Conservation (phyloP, 202 grass and related monocot genomes). For the Sporobolus alterniflorus region DNA sequence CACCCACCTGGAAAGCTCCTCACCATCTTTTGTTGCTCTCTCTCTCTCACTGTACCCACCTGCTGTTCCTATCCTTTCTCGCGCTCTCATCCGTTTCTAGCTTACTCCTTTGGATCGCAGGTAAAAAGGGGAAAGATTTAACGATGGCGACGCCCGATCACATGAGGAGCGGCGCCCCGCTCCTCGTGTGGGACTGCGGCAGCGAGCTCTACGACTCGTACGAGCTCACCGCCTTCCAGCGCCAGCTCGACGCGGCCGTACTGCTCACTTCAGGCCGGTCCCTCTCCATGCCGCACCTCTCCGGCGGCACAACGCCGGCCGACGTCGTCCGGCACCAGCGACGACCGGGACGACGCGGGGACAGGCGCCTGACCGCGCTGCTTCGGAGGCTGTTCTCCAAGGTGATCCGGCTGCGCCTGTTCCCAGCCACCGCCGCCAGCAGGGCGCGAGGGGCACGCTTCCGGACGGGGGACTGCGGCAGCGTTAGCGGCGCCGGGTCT, state of each 20-base stretch:
- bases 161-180: background rate
- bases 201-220: conserved; percentile 63
- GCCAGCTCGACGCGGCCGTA: conserved; percentile 48
- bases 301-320: background rate
- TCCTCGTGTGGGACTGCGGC: conserved; percentile 52
- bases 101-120: background rate
- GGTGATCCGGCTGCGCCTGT: conserved; percentile 42
- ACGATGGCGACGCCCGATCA: conserved; percentile 42
- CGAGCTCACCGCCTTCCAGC: conserved; percentile 49
- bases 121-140: conserved; percentile 30
- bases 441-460: background rate
- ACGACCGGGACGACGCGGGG: background rate
- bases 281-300: conserved; percentile 56
- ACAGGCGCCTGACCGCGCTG: conserved; percentile 13
- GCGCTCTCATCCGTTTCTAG: background rate
- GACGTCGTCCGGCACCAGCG: background rate
- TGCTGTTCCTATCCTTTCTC: background rate
- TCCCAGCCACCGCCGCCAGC: conserved; percentile 1
- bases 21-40: background rate
- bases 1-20: conserved; percentile 41
- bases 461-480: background rate
- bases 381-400: conserved; percentile 43
- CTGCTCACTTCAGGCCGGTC: conserved; percentile 28
- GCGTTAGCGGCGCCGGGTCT: conserved; percentile 29
- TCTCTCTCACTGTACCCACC: background rate